Conservation (phyloP, 257 asterid species). For the Euphrasia confusa region DNA sequence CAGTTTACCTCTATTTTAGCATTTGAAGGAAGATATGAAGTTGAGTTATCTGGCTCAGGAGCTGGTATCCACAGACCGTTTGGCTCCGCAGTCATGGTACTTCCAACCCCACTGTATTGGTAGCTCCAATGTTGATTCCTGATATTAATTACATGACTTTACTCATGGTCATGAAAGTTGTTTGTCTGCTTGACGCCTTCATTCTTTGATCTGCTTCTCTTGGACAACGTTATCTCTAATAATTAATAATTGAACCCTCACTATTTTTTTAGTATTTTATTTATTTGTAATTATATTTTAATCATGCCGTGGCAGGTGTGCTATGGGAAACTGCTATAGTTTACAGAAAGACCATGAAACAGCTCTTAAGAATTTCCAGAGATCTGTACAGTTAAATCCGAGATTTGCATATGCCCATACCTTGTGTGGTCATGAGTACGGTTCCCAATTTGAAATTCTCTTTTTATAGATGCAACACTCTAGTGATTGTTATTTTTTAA, state of each 20-base stretch:
- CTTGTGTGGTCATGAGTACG: slow-evolving; percentile 94
- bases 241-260: slow-evolving; percentile 6
- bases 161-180: slow-evolving; percentile 3
- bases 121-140: slow-evolving; percentile 4
- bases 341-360: slow-evolving; percentile 93
- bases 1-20: slow-evolving; percentile 44
- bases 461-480: slow-evolving; percentile 16
- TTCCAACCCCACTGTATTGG: slow-evolving; percentile 9
- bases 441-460: slow-evolving; percentile 19
- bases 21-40: slow-evolving; percentile 97
- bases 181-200: slow-evolving; percentile 5
- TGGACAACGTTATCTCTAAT: neutral
- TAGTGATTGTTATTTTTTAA: slow-evolving; percentile 10
- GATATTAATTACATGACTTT: slow-evolving; percentile 17
- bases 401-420: slow-evolving; percentile 93
- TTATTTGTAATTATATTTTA: neutral
- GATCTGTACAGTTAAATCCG: slow-evolving; percentile 87
- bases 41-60: slow-evolving; percentile 96
- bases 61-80: slow-evolving; percentile 89
- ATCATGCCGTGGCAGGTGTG: slow-evolving; percentile 59
- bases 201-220: slow-evolving; percentile 12
- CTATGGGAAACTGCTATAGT: slow-evolving; percentile 94
- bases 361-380: slow-evolving; percentile 86
- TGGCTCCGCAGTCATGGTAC: slow-evolving; percentile 98
- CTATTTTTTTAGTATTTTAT: neutral